A percentile compares a stretch with the other conserved stretches of the same genome.
These are phyloP conservation scores for Chlamydomonas eustigma DNA, from an alignment of 139 green algal genomes.

Conservation along the genomic window DNA sequence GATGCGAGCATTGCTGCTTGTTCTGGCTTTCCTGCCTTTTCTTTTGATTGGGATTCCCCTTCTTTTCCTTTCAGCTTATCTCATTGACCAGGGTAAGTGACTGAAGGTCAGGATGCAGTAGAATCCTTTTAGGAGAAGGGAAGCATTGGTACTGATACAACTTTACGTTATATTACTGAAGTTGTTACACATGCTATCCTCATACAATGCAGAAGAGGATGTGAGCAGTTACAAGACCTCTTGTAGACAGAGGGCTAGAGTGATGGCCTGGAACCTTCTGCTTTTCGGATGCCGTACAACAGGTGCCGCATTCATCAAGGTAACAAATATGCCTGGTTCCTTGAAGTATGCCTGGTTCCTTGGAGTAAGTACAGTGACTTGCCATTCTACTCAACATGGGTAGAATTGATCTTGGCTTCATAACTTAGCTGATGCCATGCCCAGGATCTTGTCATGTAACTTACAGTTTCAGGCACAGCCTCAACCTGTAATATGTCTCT, in stretches of 20 bases:
- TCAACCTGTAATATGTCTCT: background rate
- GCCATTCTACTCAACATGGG: no score
- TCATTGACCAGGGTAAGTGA: background rate
- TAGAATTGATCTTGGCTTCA: background rate
- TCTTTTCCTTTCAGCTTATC: background rate
- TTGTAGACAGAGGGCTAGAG: no score
- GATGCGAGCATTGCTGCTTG: background rate
- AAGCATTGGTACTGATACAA: background rate
- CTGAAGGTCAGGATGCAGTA: background rate
- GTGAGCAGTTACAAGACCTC: no score
- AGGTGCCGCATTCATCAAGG: constrained; percentile 73
- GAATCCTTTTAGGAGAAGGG: background rate
- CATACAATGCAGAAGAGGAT: background rate
- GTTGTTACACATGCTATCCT: background rate
- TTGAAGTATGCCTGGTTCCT: background rate
- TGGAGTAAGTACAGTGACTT: no score
- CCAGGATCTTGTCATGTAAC: background rate
- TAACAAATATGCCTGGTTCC: background rate
- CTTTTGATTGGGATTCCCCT: background rate
- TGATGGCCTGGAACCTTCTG: constrained; percentile 11
- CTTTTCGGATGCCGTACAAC: constrained; percentile 69
- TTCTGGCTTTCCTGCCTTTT: constrained; percentile 3
- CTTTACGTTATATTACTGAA: background rate
- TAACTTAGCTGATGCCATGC: background rate
- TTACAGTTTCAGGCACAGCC: no score